Percentiles rank a stretch among this genome's conserved stretches.
Conservation (phyloP, 192 early-diverging fungal genomes). For the Helicostylum pulchrum region DNA sequence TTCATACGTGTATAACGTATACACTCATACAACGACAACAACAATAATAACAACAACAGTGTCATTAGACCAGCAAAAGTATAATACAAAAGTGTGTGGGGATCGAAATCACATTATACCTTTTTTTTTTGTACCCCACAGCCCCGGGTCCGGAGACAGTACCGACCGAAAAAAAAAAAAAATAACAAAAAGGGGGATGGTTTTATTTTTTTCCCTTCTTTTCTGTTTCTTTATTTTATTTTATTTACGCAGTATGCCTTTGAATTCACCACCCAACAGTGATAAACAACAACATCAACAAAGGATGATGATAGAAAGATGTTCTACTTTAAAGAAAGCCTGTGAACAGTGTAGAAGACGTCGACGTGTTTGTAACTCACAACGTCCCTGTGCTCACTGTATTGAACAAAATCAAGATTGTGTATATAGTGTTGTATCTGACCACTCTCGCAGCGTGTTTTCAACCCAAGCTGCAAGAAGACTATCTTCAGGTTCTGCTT, state of each 20-base stretch:
- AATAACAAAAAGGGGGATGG: not conserved
- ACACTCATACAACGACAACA: too few relatives aligned
- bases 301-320: slow-evolving; percentile 21
- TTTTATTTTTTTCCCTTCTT: slow-evolving; percentile 1
- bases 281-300: slow-evolving; percentile 9
- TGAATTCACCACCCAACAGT: slow-evolving; percentile 23
- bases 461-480: slow-evolving; percentile 23
- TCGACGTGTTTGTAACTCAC: slow-evolving; percentile 30
- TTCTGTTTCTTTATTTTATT: slow-evolving; percentile 1
- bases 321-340: slow-evolving; percentile 19
- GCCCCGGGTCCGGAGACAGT: slow-evolving; percentile 17
- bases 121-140: not conserved
- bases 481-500: slow-evolving; percentile 33
- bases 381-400: slow-evolving; percentile 32
- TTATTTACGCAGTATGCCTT: slow-evolving; percentile 11
- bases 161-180: slow-evolving; percentile 7
- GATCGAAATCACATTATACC: slow-evolving; percentile 11
- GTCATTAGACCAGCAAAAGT: too few relatives aligned
- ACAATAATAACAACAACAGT: too few relatives aligned
- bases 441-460: slow-evolving; percentile 31
- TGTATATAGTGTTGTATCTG: slow-evolving; percentile 29
- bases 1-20: too few relatives aligned
- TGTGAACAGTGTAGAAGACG: slow-evolving; percentile 33
- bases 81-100: not conserved
- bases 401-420: slow-evolving; percentile 27